Percentiles rank a stretch among this genome's conserved stretches.
Conservation (phyloP, 495 filamentous ascomycete species). For the Glutinoglossum americanum region DNA sequence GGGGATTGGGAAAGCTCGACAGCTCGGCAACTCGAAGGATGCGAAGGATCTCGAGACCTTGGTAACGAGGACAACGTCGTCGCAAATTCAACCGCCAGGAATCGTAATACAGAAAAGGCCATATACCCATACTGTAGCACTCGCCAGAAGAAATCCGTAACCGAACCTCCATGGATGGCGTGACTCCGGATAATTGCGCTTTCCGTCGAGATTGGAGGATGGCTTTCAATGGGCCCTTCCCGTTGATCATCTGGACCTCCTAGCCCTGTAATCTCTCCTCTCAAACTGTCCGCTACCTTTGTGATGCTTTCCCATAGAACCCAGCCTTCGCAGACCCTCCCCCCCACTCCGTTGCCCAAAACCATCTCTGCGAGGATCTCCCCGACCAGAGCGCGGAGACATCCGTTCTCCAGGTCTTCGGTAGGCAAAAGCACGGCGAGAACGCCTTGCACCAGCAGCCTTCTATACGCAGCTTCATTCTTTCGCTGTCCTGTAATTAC, state of each 20-base stretch:
- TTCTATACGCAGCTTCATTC: constrained; percentile 64
- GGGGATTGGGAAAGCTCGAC: background rate
- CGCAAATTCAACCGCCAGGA: constrained; percentile 29
- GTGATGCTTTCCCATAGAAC: constrained; percentile 64
- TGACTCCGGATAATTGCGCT: background rate
- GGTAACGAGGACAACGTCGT: constrained; percentile 30
- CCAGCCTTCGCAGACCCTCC: constrained; percentile 62
- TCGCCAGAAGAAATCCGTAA: constrained; percentile 38
- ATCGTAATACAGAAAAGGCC: constrained; percentile 38
- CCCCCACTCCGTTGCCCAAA: constrained; percentile 52
- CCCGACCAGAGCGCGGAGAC: constrained; percentile 55
- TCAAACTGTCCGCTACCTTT: constrained; percentile 24
- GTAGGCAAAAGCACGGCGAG: constrained; percentile 71
- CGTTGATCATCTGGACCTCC: background rate
- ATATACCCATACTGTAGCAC: constrained; percentile 48
- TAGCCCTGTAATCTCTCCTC: background rate
- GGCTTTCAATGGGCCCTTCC: background rate
- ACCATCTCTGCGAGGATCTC: constrained; percentile 77
- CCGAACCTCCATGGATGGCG: constrained; percentile 8
- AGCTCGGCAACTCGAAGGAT: background rate
- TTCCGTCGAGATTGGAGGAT: background rate
- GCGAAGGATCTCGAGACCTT: constrained; percentile 15
- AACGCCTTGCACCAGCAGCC: constrained; percentile 54
- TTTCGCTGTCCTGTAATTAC: constrained; percentile 36
- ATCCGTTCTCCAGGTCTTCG: constrained; percentile 75